Conservation (phyloP, 1,284 basidiomycete species). For the Polyporus tsugae region DNA sequence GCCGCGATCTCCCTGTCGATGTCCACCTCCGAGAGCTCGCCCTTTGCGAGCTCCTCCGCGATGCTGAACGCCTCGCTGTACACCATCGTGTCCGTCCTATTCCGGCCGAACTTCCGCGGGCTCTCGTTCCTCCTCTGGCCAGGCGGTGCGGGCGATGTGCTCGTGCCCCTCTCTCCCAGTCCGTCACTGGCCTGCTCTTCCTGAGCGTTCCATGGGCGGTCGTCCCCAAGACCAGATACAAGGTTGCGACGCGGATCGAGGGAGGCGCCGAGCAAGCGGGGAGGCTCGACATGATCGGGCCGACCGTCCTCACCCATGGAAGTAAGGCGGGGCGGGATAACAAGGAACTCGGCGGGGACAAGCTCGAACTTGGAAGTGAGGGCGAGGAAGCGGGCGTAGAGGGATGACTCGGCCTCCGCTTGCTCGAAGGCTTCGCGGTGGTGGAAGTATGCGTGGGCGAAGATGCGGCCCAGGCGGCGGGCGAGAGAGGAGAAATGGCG, state of each 20-base stretch:
- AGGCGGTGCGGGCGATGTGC: conserved; percentile 39
- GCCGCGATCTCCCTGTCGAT: conserved; percentile 32
- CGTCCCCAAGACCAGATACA: conserved; percentile 22
- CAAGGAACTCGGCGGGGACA: conserved; percentile 82
- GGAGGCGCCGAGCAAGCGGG: conserved; percentile 57
- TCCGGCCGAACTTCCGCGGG: conserved; percentile 64
- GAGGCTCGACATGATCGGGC: conserved; percentile 51
- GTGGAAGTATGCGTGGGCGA: conserved; percentile 95
- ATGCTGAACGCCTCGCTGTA: conserved; percentile 60
- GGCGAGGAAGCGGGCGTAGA: conserved; percentile 91
- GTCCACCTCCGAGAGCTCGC: conserved; percentile 36
- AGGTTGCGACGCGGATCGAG: conserved; percentile 45
- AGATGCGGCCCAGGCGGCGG: conserved; percentile 91
- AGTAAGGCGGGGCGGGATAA: conserved; percentile 65
- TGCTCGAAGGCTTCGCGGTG: conserved; percentile 92
- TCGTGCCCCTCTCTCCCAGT: conserved; percentile 9
- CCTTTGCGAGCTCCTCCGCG: conserved; percentile 52
- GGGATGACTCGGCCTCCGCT: conserved; percentile 89
- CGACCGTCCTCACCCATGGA: conserved; percentile 36
- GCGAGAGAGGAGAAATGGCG: conserved; percentile 91
- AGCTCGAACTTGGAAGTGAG: conserved; percentile 86
- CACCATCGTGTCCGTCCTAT: conserved; percentile 81
- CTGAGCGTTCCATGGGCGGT: neutral
- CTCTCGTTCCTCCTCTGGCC: conserved; percentile 48
- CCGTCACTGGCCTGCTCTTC: neutral